Conservation (phyloP, 192 early-diverging fungal species). For the Coemansia sp. region DNA sequence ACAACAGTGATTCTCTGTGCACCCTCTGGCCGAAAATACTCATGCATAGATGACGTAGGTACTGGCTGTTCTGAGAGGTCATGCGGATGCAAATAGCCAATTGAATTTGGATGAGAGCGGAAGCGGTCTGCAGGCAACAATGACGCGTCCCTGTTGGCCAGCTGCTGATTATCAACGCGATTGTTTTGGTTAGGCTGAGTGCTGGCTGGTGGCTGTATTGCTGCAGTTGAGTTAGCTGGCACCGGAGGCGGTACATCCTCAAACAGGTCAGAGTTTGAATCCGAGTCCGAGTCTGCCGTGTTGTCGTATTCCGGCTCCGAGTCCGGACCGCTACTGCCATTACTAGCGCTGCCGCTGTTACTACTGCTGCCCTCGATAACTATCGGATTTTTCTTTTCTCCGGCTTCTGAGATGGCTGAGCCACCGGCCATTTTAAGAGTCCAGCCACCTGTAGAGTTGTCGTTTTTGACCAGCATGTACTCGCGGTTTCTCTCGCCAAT, state of each 20-base stretch:
- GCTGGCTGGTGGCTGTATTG: background rate
- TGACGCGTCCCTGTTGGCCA: background rate
- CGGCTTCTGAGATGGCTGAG: background rate
- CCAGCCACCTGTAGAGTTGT: slow-evolving; percentile 71
- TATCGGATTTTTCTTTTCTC: slow-evolving; percentile 3
- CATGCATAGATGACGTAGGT: background rate
- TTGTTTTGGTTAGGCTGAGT: background rate
- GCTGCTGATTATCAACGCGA: background rate
- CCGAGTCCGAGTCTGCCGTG: slow-evolving; percentile 13
- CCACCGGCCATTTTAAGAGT: slow-evolving; percentile 47
- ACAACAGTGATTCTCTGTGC: background rate
- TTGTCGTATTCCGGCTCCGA: background rate
- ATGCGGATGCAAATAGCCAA: background rate
- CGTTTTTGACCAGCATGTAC: slow-evolving; percentile 86
- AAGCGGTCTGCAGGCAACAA: background rate
- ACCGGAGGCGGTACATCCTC: slow-evolving; percentile 49
- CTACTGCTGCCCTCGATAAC: slow-evolving; percentile 5
- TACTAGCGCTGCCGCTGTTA: slow-evolving; percentile 22
- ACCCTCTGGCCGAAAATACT: background rate
- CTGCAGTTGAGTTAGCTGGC: background rate
- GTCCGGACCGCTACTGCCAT: slow-evolving; percentile 14
- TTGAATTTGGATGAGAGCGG: background rate
- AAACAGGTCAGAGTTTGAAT: slow-evolving; percentile 60
- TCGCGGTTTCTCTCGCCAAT: slow-evolving; percentile 80
- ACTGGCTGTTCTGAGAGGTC: background rate